These are phyloP conservation scores for Colletotrichum abscissum DNA, from an alignment of 2,329 filamentous ascomycete genomes.

Conservation along the genomic window DNA sequence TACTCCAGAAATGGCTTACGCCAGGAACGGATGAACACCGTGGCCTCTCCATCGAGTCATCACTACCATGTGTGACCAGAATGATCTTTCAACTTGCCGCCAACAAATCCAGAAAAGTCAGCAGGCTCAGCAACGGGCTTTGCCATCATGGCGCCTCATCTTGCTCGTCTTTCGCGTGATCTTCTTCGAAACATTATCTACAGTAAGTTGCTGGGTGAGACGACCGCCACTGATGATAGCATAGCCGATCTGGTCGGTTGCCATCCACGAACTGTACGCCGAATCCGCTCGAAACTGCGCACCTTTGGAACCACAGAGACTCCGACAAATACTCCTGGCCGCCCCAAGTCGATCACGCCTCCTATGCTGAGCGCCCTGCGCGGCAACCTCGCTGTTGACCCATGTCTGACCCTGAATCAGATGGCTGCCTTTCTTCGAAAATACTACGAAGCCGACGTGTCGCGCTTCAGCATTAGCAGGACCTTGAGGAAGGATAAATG, in stretches of 20 bases:
- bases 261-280: conserved; percentile 15
- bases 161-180: conserved; percentile 1
- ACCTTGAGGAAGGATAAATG: too few relatives aligned
- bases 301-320: conserved; percentile 34
- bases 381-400: conserved; percentile 25
- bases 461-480: conserved; percentile 12
- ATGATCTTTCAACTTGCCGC: too few relatives aligned
- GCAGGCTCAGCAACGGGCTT: background rate
- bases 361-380: conserved; percentile 38
- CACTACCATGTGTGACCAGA: too few relatives aligned
- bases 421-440: conserved; percentile 6
- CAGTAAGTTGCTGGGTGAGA: conserved; percentile 1
- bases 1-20: conserved; percentile 9
- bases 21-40: conserved; percentile 4
- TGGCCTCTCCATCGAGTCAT: background rate
- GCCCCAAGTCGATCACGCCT: conserved; percentile 37
- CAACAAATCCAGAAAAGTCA: background rate
- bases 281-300: conserved; percentile 34
- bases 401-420: background rate
- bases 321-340: conserved; percentile 36
- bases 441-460: conserved; percentile 1
- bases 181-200: background rate
- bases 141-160: conserved; percentile 1
- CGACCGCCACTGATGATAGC: conserved; percentile 1
- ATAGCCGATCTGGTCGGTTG: conserved; percentile 20